A percentile compares a stretch with the other conserved stretches of the same genome.
These are phyloP conservation scores for Nicotiana sylvestris DNA, from an alignment of 257 asterid genomes.

Conservation along the genomic window DNA sequence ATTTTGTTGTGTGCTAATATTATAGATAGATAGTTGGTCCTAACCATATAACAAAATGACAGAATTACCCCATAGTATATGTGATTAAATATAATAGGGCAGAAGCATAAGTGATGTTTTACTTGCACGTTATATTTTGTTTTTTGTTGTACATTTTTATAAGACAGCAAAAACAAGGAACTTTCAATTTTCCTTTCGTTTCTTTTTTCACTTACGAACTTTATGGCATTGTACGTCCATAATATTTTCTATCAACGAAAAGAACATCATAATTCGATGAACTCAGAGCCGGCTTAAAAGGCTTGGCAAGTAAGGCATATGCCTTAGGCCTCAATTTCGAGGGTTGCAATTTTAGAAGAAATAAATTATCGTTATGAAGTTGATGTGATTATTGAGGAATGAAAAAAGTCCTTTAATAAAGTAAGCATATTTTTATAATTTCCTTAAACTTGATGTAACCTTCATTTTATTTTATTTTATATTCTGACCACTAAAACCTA, in stretches of 20 bases:
- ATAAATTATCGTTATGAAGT: too few relatives aligned
- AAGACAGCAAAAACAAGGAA: neutral
- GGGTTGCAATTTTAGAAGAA: too few relatives aligned
- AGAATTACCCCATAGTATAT: neutral
- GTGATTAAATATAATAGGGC: neutral
- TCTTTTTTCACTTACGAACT: neutral
- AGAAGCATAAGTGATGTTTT: neutral
- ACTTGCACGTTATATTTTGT: neutral
- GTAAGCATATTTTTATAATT: too few relatives aligned
- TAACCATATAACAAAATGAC: slow-evolving; percentile 20
- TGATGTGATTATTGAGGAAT: too few relatives aligned
- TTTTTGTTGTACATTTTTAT: neutral
- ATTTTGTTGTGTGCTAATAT: neutral
- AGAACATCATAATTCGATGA: too few relatives aligned
- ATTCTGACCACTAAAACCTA: too few relatives aligned
- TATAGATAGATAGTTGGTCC: neutral
- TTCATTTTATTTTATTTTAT: too few relatives aligned
- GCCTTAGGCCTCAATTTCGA: too few relatives aligned
- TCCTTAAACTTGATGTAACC: too few relatives aligned
- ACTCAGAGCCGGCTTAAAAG: too few relatives aligned
- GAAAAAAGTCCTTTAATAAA: too few relatives aligned
- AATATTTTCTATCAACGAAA: neutral
- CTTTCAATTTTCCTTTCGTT: neutral
- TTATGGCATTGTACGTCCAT: neutral
- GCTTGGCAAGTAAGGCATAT: too few relatives aligned